phyloP scores from a whole-genome alignment of 192 early-diverging fungal species.

The Radiomyces spectabilis region DNA sequence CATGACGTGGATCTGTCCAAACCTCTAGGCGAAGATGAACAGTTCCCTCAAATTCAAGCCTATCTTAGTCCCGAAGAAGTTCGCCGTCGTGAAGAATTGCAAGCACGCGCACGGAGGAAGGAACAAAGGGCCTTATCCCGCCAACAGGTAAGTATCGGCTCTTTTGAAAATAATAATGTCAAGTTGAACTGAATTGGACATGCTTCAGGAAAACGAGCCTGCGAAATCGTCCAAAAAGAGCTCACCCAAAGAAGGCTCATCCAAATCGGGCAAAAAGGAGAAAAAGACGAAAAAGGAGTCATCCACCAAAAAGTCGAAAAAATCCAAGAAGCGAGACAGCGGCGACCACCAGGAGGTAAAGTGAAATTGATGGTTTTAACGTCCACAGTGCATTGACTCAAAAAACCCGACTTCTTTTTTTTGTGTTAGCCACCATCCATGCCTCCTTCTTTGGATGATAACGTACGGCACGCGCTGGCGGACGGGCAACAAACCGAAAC shows the following conservation, averaged over 20 bases:
- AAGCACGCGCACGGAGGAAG: slow-evolving; percentile 22
- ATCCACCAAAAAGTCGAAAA: slow-evolving; percentile 3
- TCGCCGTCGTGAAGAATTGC: slow-evolving; percentile 39
- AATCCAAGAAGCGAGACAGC: background rate
- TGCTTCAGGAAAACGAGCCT: no score
- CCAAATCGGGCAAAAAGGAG: no score
- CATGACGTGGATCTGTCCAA: slow-evolving; percentile 43
- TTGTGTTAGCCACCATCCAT: no score
- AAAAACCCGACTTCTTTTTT: background rate
- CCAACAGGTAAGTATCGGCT: background rate
- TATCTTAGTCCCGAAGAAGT: slow-evolving; percentile 50
- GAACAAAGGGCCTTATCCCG: background rate
- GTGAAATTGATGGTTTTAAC: no score
- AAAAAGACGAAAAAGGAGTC: slow-evolving; percentile 35
- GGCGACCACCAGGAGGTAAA: no score
- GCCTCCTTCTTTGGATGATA: no score
- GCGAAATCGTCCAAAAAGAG: no score
- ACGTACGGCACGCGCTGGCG: no score
- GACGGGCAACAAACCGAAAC: no score
- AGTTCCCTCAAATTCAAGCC: slow-evolving; percentile 41
- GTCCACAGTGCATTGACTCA: no score
- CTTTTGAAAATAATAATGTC: background rate
- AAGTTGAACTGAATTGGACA: slow-evolving; percentile 9
- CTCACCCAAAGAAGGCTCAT: no score
- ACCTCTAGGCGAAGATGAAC: slow-evolving; percentile 46